phyloP scores from a whole-genome alignment of 78 protist genomes.

The Acrasis kona region DNA sequence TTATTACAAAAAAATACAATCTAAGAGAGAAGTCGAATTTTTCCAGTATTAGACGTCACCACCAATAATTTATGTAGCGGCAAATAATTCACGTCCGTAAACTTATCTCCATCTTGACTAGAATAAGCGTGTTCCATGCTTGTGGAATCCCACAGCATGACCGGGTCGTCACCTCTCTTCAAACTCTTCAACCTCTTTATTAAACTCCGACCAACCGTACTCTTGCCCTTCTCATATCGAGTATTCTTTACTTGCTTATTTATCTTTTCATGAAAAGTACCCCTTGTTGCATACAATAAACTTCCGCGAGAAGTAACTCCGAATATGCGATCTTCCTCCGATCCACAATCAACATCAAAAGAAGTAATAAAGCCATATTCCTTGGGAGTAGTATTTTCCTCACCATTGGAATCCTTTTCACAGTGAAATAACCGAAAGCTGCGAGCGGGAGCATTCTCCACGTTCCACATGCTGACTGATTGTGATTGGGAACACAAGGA shows the following conservation, averaged over 20 bases:
- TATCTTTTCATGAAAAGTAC: neutral
- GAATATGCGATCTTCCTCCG: neutral
- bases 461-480: no score
- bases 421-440: neutral
- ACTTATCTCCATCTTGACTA: no score
- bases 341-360: neutral
- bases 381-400: neutral
- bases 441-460: no score
- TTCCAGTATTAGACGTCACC: neutral
- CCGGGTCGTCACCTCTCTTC: no score
- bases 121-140: no score
- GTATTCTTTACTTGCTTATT: neutral
- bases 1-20: neutral
- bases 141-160: no score
- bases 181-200: no score
- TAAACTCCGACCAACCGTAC: no score
- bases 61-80: neutral
- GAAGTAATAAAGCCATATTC: neutral
- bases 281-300: no score
- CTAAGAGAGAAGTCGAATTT: neutral
- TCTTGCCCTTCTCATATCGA: neutral
- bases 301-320: no score
- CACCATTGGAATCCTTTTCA: neutral
- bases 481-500: no score
- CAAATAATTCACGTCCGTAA: neutral